Evolutionary conservation across 805 yeast genomes (phyloP).

Genomic region (Lachancea fermentati): DNA sequence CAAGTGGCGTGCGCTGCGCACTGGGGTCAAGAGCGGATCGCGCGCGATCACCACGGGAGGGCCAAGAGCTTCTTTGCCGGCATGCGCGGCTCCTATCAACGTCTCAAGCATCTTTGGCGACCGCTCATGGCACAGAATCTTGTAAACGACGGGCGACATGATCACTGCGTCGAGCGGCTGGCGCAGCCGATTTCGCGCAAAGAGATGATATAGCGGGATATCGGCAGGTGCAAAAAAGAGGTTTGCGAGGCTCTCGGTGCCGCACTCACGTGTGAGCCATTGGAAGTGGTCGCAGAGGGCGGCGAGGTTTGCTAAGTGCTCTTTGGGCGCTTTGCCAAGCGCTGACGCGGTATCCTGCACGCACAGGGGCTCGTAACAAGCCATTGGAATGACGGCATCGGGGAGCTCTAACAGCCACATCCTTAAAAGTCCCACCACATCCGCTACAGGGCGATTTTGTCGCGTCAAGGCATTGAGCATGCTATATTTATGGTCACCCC

Average conservation of each 20-base stretch:
- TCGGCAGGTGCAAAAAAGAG: slow-evolving; percentile 1
- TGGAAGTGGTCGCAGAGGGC: slow-evolving; percentile 6
- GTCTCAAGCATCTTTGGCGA: too few relatives aligned
- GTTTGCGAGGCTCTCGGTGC: neutral
- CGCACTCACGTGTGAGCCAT: slow-evolving; percentile 3
- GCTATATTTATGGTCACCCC: slow-evolving; percentile 2
- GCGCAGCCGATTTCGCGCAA: slow-evolving; percentile 4
- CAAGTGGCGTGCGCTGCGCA: too few relatives aligned
- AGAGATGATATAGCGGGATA: slow-evolving; percentile 8
- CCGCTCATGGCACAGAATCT: slow-evolving; percentile 2
- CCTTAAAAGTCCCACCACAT: slow-evolving; percentile 40
- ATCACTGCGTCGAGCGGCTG: slow-evolving; percentile 3
- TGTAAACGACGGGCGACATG: neutral
- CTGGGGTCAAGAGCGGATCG: too few relatives aligned
- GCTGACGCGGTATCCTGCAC: neutral
- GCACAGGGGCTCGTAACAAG: slow-evolving; percentile 4
- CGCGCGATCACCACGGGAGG: too few relatives aligned
- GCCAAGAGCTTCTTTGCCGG: too few relatives aligned
- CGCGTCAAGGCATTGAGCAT: slow-evolving; percentile 1
- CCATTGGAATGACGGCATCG: slow-evolving; percentile 38
- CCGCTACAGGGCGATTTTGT: slow-evolving; percentile 6
- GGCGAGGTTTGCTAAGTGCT: slow-evolving; percentile 1
- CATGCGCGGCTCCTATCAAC: too few relatives aligned
- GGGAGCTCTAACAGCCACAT: slow-evolving; percentile 56
- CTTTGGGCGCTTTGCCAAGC: slow-evolving; percentile 1